Base-by-base conservation (phyloP, 768 basidiomycete genomes). In the Phanerodontia chrysosporium region DNA sequence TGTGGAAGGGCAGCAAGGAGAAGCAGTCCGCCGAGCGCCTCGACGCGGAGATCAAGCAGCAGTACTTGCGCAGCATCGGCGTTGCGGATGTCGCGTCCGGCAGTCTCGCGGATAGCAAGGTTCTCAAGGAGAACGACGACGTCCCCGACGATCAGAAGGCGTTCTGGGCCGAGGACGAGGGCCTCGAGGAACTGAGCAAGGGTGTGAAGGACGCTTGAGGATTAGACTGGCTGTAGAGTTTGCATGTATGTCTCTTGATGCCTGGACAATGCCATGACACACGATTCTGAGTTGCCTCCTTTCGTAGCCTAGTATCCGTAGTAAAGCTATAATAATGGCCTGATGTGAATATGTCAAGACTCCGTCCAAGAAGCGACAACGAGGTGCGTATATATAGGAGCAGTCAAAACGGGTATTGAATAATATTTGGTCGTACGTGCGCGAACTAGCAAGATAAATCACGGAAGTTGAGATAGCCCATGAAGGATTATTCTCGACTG, bases 1-100 rank as follows among this genome's bases (percentile, higher is more conserved):
- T 89, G 61, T 96, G 93, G 94, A 77, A 80, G 49, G 86, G 83
- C 1, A 87, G 87, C 59, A 70, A 74, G 44, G 94, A 92, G 69
- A 83, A 84, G 61, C 77, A 77, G 57, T 78, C 80, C 65, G 73
- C 80, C 42, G 80, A 86, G 64, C 72, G 73, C 61, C 76, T 80
- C 66, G 86, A 89, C 70, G 76, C 78, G 63, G 74, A 76, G 63
- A 73, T 84, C 61, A 83, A 81, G 71, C 72, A 76, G 55, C 69
- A 72, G 60, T 78, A 78, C 55, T 63, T 75, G 64, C 66, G 66
- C 63, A 71, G 68, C 48, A 69, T 75, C 25, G 67, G 61, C 53
- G 64, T 64, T 58, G 65, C 58, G 48, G 55, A 66, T 46, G 64
- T 65, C 54, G 70, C 60, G 69, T 57, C 46, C 55, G 60, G 22